These are phyloP conservation scores for Amanita exitialis DNA, from an alignment of 768 basidiomycete genomes.

Conservation along the genomic window DNA sequence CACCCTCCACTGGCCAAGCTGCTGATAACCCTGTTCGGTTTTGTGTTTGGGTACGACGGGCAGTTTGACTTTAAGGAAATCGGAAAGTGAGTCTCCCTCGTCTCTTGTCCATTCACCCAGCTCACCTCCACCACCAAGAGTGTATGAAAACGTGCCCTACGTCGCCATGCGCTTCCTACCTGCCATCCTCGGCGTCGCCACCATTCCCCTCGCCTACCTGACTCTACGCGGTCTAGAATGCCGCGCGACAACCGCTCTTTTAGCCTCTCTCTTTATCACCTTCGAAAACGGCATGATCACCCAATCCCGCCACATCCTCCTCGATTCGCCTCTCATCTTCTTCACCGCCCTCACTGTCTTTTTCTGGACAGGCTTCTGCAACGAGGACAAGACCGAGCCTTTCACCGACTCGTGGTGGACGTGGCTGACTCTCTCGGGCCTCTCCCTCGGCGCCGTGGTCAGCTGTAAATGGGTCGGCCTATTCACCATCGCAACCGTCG, in stretches of 20 bases:
- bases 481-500: constrained; percentile 94
- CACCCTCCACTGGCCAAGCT: constrained; percentile 97
- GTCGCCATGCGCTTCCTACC: constrained; percentile 97
- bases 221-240: constrained; percentile 91
- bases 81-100: constrained; percentile 59
- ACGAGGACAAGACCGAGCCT: constrained; percentile 77
- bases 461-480: constrained; percentile 98
- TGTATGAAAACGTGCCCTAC: constrained; percentile 85
- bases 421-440: constrained; percentile 81
- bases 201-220: constrained; percentile 85
- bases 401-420: constrained; percentile 90
- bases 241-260: constrained; percentile 83
- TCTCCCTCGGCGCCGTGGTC: constrained; percentile 85
- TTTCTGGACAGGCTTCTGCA: constrained; percentile 84
- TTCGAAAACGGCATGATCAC: constrained; percentile 97
- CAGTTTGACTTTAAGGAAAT: constrained; percentile 98
- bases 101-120: neutral
- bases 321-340: constrained; percentile 97
- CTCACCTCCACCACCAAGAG: constrained; percentile 27
- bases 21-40: constrained; percentile 86
- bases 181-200: constrained; percentile 78
- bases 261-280: constrained; percentile 84
- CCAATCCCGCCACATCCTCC: constrained; percentile 92
- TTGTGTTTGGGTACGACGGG: constrained; percentile 81
- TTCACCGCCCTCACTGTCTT: constrained; percentile 89